Conservation (phyloP, 1,284 basidiomycete genomes). For the Cutaneotrichosporon sp. region DNA sequence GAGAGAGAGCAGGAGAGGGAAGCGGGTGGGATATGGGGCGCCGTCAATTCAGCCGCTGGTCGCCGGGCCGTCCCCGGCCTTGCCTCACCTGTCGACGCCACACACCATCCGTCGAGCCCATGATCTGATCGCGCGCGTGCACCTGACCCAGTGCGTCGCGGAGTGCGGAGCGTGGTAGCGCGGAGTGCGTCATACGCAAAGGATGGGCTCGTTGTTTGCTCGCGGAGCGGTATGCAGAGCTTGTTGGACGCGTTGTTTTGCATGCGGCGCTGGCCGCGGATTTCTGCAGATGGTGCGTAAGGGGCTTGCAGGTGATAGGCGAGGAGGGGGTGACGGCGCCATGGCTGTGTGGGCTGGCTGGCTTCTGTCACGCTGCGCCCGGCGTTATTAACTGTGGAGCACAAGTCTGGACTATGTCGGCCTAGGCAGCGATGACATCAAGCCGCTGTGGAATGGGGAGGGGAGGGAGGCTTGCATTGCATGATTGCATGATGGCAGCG, state of each 20-base stretch:
- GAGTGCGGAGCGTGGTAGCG: not conserved
- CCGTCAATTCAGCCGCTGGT: not conserved
- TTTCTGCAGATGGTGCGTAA: no score
- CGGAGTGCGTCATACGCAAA: not conserved
- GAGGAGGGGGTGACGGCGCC: no score
- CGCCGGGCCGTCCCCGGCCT: not conserved
- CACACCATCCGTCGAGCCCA: not conserved
- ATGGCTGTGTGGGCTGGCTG: not conserved
- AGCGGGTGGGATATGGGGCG: not conserved
- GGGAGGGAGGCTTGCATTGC: not conserved
- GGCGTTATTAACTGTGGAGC: not conserved
- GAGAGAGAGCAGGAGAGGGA: no score
- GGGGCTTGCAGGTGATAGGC: no score
- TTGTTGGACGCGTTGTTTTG: no score
- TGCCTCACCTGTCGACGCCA: not conserved
- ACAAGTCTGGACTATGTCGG: not conserved
- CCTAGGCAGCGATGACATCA: not conserved
- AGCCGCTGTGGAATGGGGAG: not conserved
- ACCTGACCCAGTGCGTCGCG: not conserved
- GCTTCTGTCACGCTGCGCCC: slow-evolving; percentile 1
- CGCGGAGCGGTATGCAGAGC: no score
- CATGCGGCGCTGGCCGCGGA: no score
- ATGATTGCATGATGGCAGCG: not conserved
- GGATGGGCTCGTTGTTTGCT: no score
- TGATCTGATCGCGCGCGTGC: not conserved